These are phyloP conservation scores for Hemileia vastatrix DNA, from an alignment of 1,284 basidiomycete species.

Conservation along the genomic window DNA sequence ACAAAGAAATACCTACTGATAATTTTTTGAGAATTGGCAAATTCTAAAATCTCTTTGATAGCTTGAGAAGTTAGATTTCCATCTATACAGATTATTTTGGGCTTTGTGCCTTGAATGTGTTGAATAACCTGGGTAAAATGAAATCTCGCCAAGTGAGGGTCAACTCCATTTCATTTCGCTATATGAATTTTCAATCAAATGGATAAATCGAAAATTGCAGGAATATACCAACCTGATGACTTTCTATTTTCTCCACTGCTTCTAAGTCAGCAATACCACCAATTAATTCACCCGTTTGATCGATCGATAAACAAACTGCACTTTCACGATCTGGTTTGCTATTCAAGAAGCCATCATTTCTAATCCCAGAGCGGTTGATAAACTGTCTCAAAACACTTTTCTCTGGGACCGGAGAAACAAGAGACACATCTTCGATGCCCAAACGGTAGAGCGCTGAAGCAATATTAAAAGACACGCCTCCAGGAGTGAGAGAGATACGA, in stretches of 20 bases:
- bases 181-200: neutral
- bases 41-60: conserved; percentile 52
- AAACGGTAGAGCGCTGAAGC: conserved; percentile 73
- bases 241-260: conserved; percentile 54
- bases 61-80: conserved; percentile 60
- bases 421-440: conserved; percentile 43
- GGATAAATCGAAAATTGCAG: neutral
- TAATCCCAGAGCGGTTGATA: conserved; percentile 4
- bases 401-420: conserved; percentile 47
- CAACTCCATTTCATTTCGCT: conserved; percentile 15
- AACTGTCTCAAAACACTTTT: conserved; percentile 28
- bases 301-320: conserved; percentile 74
- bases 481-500: conserved; percentile 60
- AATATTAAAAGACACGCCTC: conserved; percentile 89
- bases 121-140: conserved; percentile 47
- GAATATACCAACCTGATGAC: conserved; percentile 44
- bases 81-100: conserved; percentile 65
- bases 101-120: conserved; percentile 48
- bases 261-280: conserved; percentile 87
- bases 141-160: neutral
- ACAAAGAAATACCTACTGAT: conserved; percentile 32
- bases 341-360: conserved; percentile 5
- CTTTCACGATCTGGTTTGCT: neutral
- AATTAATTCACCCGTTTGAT: conserved; percentile 60
- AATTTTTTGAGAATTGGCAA: conserved; percentile 17